phyloP scores from a whole-genome alignment of 2,329 filamentous ascomycete genomes.

The Sporothrix curviconia region DNA sequence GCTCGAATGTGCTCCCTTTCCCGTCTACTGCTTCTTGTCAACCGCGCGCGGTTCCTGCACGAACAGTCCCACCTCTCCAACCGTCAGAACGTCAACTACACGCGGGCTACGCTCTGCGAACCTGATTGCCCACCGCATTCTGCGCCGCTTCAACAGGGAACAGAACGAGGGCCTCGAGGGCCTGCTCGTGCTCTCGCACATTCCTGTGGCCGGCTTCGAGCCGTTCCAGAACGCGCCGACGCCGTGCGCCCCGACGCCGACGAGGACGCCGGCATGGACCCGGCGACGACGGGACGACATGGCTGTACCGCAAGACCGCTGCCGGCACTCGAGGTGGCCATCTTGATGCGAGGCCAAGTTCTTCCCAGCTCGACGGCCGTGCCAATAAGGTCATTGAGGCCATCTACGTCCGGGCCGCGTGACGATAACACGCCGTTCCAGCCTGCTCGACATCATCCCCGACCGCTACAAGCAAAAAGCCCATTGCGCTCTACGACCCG shows the following conservation, averaged over 20 bases:
- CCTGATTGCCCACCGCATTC: conserved; percentile 70
- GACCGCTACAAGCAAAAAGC: conserved; percentile 80
- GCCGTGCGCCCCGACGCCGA: conserved; percentile 49
- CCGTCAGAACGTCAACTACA: conserved; percentile 74
- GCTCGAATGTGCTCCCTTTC: not conserved
- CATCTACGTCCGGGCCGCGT: conserved; percentile 74
- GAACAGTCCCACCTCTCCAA: conserved; percentile 71
- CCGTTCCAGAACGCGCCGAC: conserved; percentile 76
- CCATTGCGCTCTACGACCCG: conserved; percentile 75
- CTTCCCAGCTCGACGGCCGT: conserved; percentile 72
- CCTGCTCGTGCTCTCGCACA: conserved; percentile 66
- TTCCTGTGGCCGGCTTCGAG: conserved; percentile 76
- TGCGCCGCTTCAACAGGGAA: conserved; percentile 75
- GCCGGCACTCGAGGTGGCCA: conserved; percentile 75
- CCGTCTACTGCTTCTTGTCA: conserved; percentile 78
- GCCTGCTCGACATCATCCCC: conserved; percentile 76
- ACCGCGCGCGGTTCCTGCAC: conserved; percentile 69
- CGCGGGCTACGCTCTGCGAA: conserved; percentile 72
- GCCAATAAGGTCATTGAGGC: conserved; percentile 75
- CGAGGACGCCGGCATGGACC: not conserved
- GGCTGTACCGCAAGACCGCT: conserved; percentile 53
- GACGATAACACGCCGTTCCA: conserved; percentile 75
- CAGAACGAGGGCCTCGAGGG: conserved; percentile 62
- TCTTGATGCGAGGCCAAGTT: conserved; percentile 74
- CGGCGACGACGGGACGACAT: conserved; percentile 34